Evolutionary conservation across 768 basidiomycete species (phyloP), one percentile per base, ranked within the genome.

Genomic region (Tremella yokohamensis): DNA sequence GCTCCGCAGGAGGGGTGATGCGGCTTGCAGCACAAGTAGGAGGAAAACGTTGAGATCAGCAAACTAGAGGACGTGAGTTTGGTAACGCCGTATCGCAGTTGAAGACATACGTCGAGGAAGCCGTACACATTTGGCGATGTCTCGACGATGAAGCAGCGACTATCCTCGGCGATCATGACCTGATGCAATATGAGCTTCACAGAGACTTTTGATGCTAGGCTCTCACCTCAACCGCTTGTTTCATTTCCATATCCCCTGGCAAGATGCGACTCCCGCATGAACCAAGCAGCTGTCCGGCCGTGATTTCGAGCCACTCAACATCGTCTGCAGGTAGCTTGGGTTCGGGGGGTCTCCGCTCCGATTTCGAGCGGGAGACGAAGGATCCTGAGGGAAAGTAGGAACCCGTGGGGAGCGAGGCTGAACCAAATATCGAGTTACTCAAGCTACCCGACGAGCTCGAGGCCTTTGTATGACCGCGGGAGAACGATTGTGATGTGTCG

Each of bases 1-100:
- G n/a, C 25, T 34, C n/a, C 37, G 22, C n/a, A 34, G 37, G 8
- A n/a, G 18, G 3, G 60, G 12, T 2, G 65, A 58, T 1, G 65
- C 25, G 18, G 63, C 65, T 18, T 67, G 60, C 0, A 70, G 55
- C 2, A 70, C 65, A 3, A 70, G 62, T 1, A 70, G 62, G 8
- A 70, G 53, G 39, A 70, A 70, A 8, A 64, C 65, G 55, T 66
- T 67, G 8, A 70, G 54, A 49, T 70, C 69, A 54, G 69, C 61
- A 47, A 63, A 70, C 69, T 70, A 40, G 16, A 13, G 13, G 16
- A 19, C 24, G 15, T 38, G 3, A 8, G 19, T 8, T 50, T 22
- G 15, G 6, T 24, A 20, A 49, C 7, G 26, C 20, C 20, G 11
- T 16, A 25, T 16, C 38, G 26, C 20, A 6, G 49, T 1, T 6